Evolutionary conservation across 768 basidiomycete species (phyloP).

Genomic region (Sarcodon aspratus): DNA sequence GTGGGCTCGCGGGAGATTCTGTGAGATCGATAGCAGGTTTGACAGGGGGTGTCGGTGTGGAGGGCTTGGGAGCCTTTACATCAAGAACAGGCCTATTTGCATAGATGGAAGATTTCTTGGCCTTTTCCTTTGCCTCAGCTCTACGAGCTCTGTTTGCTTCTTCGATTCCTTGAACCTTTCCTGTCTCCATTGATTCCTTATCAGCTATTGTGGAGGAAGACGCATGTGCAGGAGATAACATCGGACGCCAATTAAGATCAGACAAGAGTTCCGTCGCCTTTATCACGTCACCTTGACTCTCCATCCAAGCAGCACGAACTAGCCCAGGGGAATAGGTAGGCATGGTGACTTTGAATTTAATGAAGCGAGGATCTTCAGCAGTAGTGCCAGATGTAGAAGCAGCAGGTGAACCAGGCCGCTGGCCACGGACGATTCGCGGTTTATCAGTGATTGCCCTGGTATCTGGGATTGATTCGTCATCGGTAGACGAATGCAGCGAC

Average conservation of each 20-base stretch:
- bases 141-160: constrained; percentile 61
- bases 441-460: constrained; percentile 27
- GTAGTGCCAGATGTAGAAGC: constrained; percentile 3
- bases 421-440: constrained; percentile 45
- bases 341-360: constrained; percentile 52
- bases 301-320: constrained; percentile 57
- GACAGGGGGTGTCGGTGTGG: constrained; percentile 25
- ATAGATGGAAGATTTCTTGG: constrained; percentile 76
- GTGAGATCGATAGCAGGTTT: constrained; percentile 27
- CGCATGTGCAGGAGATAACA: constrained; percentile 14
- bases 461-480: constrained; percentile 50
- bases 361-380: constrained; percentile 26
- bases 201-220: neutral
- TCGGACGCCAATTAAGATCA: constrained; percentile 43
- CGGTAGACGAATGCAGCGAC: constrained; percentile 43
- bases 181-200: constrained; percentile 26
- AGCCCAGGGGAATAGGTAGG: constrained; percentile 30
- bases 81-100: constrained; percentile 50
- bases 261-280: constrained; percentile 47
- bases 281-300: constrained; percentile 48
- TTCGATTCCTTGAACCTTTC: constrained; percentile 62
- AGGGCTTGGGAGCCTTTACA: constrained; percentile 15
- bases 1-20: constrained; percentile 31
- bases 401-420: constrained; percentile 17
- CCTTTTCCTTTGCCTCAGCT: constrained; percentile 59